Conservation (phyloP, 768 basidiomycete genomes). For the Heimioporus sp. region DNA sequence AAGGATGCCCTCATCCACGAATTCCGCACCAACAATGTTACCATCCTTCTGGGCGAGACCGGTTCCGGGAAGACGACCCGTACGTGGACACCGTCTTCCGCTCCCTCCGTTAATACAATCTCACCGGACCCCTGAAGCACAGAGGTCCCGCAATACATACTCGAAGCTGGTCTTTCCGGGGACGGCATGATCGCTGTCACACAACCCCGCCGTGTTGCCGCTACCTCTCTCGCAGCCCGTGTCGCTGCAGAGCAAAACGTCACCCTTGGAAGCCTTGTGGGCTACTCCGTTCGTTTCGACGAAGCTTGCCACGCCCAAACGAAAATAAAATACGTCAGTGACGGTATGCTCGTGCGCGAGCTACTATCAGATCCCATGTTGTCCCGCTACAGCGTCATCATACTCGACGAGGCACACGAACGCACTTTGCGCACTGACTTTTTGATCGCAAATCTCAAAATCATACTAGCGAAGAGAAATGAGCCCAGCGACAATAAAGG, state of each 20-base stretch:
- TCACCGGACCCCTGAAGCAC: slow-evolving; percentile 30
- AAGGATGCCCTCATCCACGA: slow-evolving; percentile 72
- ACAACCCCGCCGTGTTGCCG: slow-evolving; percentile 93
- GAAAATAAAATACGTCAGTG: slow-evolving; percentile 93
- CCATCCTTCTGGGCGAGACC: slow-evolving; percentile 91
- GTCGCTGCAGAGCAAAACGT: slow-evolving; percentile 83
- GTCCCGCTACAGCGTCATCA: slow-evolving; percentile 79
- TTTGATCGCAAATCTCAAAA: slow-evolving; percentile 86
- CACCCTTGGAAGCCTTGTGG: slow-evolving; percentile 73
- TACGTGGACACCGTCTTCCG: slow-evolving; percentile 42
- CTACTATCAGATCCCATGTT: slow-evolving; percentile 76
- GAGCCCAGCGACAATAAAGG: slow-evolving; percentile 41
- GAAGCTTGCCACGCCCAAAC: slow-evolving; percentile 72
- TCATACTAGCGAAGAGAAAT: slow-evolving; percentile 70
- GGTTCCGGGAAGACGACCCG: slow-evolving; percentile 99
- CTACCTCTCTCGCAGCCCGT: slow-evolving; percentile 88
- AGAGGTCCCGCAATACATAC: slow-evolving; percentile 97
- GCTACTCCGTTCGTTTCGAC: slow-evolving; percentile 96
- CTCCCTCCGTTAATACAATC: slow-evolving; percentile 6
- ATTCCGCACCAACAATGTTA: slow-evolving; percentile 76
- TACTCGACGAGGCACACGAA: slow-evolving; percentile 98
- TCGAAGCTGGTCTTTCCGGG: slow-evolving; percentile 74
- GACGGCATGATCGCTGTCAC: slow-evolving; percentile 85
- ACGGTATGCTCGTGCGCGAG: slow-evolving; percentile 97
- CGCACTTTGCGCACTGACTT: slow-evolving; percentile 92